Evolutionary conservation across 1,284 basidiomycete genomes (phyloP).

Genomic region (Agroathelia rolfsii): DNA sequence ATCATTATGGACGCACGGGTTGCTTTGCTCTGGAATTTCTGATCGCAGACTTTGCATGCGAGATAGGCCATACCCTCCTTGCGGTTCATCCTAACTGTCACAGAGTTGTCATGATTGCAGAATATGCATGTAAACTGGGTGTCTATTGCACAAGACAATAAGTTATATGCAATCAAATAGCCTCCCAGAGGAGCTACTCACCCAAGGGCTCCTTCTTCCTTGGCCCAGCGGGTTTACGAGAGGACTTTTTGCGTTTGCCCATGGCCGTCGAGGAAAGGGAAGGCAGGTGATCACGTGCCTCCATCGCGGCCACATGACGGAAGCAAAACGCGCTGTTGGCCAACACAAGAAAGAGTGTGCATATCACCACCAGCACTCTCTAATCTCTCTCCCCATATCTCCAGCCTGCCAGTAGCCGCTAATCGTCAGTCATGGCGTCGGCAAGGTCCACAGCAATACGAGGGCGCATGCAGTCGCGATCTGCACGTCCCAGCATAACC

Average conservation of each 20-base stretch:
- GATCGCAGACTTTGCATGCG: constrained; percentile 72
- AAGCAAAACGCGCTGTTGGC: constrained; percentile 25
- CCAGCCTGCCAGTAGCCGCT: constrained; percentile 21
- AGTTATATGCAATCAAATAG: constrained; percentile 7
- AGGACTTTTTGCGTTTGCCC: constrained; percentile 82
- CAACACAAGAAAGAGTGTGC: too few relatives aligned
- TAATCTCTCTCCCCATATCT: constrained; percentile 13
- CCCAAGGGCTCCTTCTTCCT: constrained; percentile 63
- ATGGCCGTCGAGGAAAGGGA: constrained; percentile 26
- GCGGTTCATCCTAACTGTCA: constrained; percentile 76
- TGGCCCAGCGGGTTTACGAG: constrained; percentile 52
- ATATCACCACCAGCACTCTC: background rate
- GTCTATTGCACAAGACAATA: constrained; percentile 32
- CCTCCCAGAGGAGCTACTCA: constrained; percentile 22
- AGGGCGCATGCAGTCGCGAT: constrained; percentile 11
- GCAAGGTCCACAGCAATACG: constrained; percentile 16
- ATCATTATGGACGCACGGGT: constrained; percentile 52
- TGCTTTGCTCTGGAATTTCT: constrained; percentile 74
- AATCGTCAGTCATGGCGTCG: constrained; percentile 30
- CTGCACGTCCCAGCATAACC: constrained; percentile 10
- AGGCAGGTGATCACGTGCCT: constrained; percentile 6
- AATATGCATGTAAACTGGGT: constrained; percentile 79
- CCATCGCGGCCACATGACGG: constrained; percentile 15
- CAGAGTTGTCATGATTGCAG: constrained; percentile 85
- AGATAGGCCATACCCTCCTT: constrained; percentile 75